These are phyloP conservation scores for Neonectria magnoliae DNA, from an alignment of 2,329 filamentous ascomycete genomes.

Conservation along the genomic window DNA sequence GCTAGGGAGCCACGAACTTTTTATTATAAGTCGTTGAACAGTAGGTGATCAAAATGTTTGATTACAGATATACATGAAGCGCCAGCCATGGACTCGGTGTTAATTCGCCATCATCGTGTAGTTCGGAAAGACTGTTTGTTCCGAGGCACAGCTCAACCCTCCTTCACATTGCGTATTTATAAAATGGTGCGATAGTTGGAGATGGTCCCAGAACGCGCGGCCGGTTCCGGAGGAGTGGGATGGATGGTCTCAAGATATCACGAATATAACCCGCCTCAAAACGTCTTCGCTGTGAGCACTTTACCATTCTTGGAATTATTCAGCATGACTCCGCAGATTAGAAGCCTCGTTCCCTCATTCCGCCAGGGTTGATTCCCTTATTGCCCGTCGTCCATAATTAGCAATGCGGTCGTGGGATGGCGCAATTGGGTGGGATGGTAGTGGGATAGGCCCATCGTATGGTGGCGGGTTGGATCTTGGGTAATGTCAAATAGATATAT, in stretches of 20 bases:
- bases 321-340: constrained; percentile 27
- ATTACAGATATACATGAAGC: not conserved
- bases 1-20: too few species aligned
- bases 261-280: constrained; percentile 21
- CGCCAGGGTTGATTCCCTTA: constrained; percentile 12
- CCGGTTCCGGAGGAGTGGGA: constrained; percentile 6
- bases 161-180: not conserved
- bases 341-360: constrained; percentile 4
- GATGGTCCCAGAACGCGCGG: not conserved
- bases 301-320: constrained; percentile 24
- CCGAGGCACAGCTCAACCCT: not conserved
- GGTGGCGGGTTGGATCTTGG: not conserved
- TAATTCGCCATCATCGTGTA: too few species aligned
- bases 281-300: constrained; percentile 16
- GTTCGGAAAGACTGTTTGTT: not conserved
- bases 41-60: not conserved
- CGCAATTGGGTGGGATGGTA: constrained; percentile 32
- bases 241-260: not conserved
- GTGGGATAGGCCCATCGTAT: constrained; percentile 31
- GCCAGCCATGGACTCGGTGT: not conserved
- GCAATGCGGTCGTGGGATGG: constrained; percentile 32
- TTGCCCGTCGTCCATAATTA: constrained; percentile 25
- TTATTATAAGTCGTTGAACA: not conserved
- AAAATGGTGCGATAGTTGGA: not conserved
- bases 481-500: constrained; percentile 16